Percentiles rank a stretch among this genome's conserved stretches.
These are phyloP conservation scores for Cordyceps cateniannulata DNA, from an alignment of 2,329 filamentous ascomycete species.

Conservation along the genomic window DNA sequence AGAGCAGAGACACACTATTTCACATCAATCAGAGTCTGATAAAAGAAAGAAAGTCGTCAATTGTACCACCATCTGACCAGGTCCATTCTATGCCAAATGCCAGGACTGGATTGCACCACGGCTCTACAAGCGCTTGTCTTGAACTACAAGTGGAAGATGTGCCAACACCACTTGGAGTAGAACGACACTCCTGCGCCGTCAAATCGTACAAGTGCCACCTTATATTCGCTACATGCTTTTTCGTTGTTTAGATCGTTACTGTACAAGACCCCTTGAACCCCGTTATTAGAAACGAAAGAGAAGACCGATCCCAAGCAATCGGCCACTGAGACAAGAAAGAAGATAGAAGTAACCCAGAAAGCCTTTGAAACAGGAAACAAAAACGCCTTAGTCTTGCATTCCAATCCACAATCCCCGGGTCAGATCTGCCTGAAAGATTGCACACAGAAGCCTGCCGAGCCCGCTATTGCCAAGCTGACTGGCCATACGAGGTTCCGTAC, in stretches of 20 bases:
- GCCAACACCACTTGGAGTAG: background rate
- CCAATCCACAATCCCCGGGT: background rate
- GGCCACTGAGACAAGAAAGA: background rate
- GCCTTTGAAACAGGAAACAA: background rate
- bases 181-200: no score
- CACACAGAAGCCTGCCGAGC: background rate
- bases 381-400: background rate
- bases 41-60: background rate
- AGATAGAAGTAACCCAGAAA: conserved; percentile 1
- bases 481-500: conserved; percentile 36
- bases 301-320: background rate
- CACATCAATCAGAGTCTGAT: background rate
- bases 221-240: conserved; percentile 6
- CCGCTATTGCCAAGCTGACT: conserved; percentile 41
- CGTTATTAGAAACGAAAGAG: background rate
- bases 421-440: background rate
- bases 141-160: no score
- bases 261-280: conserved; percentile 1
- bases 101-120: no score
- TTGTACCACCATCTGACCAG: no score
- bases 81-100: no score
- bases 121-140: no score
- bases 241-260: background rate
- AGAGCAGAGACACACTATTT: background rate
- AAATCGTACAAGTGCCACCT: background rate